phyloP scores from a whole-genome alignment of 108 stramenopile species.

The Nitzschia palea region DNA sequence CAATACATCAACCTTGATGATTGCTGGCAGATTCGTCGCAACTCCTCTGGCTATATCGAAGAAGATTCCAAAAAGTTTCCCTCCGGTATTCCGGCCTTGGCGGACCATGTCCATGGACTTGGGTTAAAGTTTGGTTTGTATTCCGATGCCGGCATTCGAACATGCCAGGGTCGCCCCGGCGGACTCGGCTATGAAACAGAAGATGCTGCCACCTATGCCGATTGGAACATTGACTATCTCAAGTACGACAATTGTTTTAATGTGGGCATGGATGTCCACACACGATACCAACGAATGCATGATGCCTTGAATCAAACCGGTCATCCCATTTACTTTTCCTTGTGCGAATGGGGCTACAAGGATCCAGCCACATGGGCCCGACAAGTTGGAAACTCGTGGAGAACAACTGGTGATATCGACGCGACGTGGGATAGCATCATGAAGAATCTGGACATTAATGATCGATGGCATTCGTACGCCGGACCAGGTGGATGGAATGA shows the following conservation, averaged over 20 bases:
- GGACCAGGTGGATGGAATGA: slow-evolving; percentile 61
- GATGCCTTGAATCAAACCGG: slow-evolving; percentile 56
- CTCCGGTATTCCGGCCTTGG: slow-evolving; percentile 41
- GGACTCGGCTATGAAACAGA: slow-evolving; percentile 39
- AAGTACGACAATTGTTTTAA: slow-evolving; percentile 66
- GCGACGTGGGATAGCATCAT: slow-evolving; percentile 37
- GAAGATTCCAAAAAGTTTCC: slow-evolving; percentile 49
- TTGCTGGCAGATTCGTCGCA: slow-evolving; percentile 51
- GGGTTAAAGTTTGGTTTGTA: slow-evolving; percentile 71
- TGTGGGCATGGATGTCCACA: neutral
- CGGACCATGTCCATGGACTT: slow-evolving; percentile 44
- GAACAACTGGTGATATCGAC: slow-evolving; percentile 51
- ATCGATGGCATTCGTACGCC: slow-evolving; percentile 28
- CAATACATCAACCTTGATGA: slow-evolving; percentile 59
- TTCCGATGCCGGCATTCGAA: slow-evolving; percentile 38
- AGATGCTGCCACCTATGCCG: slow-evolving; percentile 51
- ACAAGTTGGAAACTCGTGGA: slow-evolving; percentile 54
- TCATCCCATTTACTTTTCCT: slow-evolving; percentile 52
- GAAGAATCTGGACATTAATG: slow-evolving; percentile 20
- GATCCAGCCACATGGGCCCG: slow-evolving; percentile 45
- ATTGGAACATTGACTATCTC: slow-evolving; percentile 56
- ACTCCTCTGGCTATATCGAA: slow-evolving; percentile 29
- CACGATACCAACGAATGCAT: slow-evolving; percentile 35
- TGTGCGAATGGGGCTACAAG: slow-evolving; percentile 62
- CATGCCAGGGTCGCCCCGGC: slow-evolving; percentile 57